Evolutionary conservation across 768 basidiomycete species (phyloP).

Genomic region (Trametes cinnabarina): DNA sequence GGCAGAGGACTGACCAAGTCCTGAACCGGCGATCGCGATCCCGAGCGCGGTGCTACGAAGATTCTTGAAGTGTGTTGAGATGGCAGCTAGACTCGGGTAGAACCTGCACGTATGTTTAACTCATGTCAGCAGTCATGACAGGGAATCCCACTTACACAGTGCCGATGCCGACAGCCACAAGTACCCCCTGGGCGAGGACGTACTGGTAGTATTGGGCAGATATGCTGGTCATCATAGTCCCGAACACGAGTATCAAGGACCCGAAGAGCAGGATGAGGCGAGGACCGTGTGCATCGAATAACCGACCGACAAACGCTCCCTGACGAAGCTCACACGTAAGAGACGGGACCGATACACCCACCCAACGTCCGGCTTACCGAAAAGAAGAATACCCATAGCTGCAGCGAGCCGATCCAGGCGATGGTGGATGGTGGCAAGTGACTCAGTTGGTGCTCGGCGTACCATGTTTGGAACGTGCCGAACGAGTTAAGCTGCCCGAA

Average conservation of each 20-base stretch:
- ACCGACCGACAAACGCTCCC: conserved; percentile 61
- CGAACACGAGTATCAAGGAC: conserved; percentile 44
- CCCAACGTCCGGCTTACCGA: conserved; percentile 42
- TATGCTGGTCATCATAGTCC: conserved; percentile 60
- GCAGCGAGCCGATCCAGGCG: conserved; percentile 68
- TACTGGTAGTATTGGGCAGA: conserved; percentile 57
- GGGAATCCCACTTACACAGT: conserved; percentile 51
- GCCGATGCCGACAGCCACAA: conserved; percentile 64
- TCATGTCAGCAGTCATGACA: background rate
- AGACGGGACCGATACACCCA: background rate
- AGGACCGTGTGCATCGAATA: conserved; percentile 62
- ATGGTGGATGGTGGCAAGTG: conserved; percentile 52
- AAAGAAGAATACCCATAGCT: conserved; percentile 69
- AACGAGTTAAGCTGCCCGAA: conserved; percentile 74
- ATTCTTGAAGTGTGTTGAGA: conserved; percentile 62
- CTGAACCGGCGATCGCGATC: conserved; percentile 67
- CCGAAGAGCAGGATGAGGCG: conserved; percentile 50
- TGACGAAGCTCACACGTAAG: conserved; percentile 23
- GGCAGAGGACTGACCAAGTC: conserved; percentile 43
- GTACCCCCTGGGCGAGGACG: conserved; percentile 57
- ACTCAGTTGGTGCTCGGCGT: conserved; percentile 57
- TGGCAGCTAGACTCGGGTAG: conserved; percentile 64
- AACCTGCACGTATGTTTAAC: conserved; percentile 42
- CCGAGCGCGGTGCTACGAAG: conserved; percentile 71
- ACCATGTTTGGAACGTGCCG: conserved; percentile 72